A percentile compares a stretch with the other conserved stretches of the same genome.
These are phyloP conservation scores for Aureobasidium vineae DNA, from an alignment of 2,329 filamentous ascomycete species.

Conservation along the genomic window DNA sequence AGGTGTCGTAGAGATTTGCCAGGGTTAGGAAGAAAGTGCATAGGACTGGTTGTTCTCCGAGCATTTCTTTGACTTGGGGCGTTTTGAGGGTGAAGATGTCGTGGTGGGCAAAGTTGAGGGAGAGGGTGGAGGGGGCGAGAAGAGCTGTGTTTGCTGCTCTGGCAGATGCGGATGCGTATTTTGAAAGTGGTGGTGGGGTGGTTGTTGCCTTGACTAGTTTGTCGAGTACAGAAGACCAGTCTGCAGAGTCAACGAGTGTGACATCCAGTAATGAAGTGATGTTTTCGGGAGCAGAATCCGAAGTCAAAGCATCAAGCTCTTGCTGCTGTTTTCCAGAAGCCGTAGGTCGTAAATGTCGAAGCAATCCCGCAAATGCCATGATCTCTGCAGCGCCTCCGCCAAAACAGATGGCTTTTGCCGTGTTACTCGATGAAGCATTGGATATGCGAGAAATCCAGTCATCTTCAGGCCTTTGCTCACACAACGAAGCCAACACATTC, in stretches of 20 bases:
- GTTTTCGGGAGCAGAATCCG: not conserved
- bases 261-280: not conserved
- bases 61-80: not conserved
- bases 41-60: not conserved
- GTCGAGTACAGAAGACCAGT: conserved; percentile 2
- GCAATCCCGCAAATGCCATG: conserved; percentile 15
- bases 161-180: conserved; percentile 16
- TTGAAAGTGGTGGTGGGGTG: conserved; percentile 14
- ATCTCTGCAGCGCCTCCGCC: conserved; percentile 22
- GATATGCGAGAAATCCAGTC: not conserved
- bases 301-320: not conserved
- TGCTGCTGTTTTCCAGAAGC: not conserved
- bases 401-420: not conserved
- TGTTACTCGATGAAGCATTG: too few relatives aligned
- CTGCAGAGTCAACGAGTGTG: conserved; percentile 8
- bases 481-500: conserved; percentile 16
- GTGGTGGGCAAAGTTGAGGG: not conserved
- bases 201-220: not conserved
- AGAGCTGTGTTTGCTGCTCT: conserved; percentile 8
- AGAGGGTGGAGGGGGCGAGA: not conserved
- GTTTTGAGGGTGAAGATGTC: not conserved
- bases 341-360: not conserved
- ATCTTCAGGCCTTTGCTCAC: not conserved
- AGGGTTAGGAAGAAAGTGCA: conserved; percentile 10
- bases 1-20: conserved; percentile 1